phyloP scores from a whole-genome alignment of 2,329 filamentous ascomycete genomes.

The Cercospora brassicicola region DNA sequence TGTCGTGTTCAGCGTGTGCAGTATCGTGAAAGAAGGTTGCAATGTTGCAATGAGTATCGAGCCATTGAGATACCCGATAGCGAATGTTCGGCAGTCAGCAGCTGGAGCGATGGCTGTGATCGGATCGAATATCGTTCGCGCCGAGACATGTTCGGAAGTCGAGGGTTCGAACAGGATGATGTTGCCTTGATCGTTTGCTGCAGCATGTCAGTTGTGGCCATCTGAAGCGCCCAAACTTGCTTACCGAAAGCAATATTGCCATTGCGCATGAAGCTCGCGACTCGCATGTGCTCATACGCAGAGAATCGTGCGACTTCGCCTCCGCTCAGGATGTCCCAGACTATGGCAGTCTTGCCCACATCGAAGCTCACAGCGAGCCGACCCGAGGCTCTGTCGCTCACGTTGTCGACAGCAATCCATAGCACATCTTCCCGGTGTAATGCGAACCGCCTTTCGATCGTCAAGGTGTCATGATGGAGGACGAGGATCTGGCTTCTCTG shows the following conservation, averaged over 20 bases:
- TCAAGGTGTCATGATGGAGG: conserved; percentile 87
- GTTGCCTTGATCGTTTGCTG: conserved; percentile 89
- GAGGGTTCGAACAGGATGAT: conserved; percentile 92
- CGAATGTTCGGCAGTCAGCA: conserved; percentile 88
- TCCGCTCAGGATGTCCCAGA: conserved; percentile 94
- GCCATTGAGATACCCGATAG: conserved; percentile 94
- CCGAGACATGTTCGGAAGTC: conserved; percentile 87
- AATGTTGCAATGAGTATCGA: conserved; percentile 87
- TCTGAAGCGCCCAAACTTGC: conserved; percentile 32
- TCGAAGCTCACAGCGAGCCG: conserved; percentile 92
- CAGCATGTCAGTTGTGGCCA: background rate
- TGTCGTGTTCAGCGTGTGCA: conserved; percentile 86
- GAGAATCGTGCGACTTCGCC: conserved; percentile 88
- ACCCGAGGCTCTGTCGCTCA: conserved; percentile 81
- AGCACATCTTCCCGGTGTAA: conserved; percentile 80
- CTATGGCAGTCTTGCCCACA: conserved; percentile 83
- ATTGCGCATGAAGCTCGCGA: conserved; percentile 93
- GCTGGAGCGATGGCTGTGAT: conserved; percentile 91
- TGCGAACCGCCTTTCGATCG: conserved; percentile 82
- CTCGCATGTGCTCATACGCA: conserved; percentile 81
- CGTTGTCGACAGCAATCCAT: conserved; percentile 84
- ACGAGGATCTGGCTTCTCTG: conserved; percentile 80
- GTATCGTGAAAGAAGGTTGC: conserved; percentile 86
- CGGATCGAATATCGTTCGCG: conserved; percentile 88
- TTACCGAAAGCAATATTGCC: conserved; percentile 95